Evolutionary conservation across 257 asterid species (phyloP).

Genomic region (Solanum peruvianum): DNA sequence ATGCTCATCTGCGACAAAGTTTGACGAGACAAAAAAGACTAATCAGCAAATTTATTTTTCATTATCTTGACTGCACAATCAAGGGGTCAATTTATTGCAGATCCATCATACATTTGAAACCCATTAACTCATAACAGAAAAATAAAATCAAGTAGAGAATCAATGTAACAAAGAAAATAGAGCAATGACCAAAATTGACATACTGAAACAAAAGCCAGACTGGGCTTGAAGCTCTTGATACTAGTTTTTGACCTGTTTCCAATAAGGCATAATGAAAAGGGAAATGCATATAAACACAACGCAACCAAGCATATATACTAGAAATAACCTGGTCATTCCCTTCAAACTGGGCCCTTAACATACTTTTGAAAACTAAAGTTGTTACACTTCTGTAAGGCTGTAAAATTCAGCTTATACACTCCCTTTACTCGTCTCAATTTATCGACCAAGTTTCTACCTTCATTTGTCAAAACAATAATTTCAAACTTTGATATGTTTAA

Average conservation of each 20-base stretch:
- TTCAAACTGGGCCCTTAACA: neutral
- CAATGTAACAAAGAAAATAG: neutral
- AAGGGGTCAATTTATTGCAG: neutral
- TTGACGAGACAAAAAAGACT: neutral
- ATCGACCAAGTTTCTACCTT: neutral
- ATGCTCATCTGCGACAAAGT: constrained; percentile 62
- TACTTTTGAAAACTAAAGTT: neutral
- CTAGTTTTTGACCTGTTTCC: neutral
- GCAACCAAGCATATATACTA: neutral
- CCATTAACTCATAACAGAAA: neutral
- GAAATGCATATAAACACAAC: too few species aligned
- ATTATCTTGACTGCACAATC: neutral
- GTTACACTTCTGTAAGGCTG: neutral
- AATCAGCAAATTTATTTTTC: neutral
- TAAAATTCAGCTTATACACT: neutral
- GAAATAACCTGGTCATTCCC: neutral
- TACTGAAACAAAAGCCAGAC: neutral
- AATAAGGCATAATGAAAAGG: too few species aligned
- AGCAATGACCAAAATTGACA: neutral
- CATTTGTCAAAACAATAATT: neutral
- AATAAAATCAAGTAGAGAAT: neutral
- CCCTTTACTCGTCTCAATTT: neutral
- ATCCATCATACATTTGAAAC: neutral
- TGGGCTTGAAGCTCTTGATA: neutral
- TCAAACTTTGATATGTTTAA: neutral